Percentiles rank a stretch among this genome's conserved stretches.
phyloP scores from a whole-genome alignment of 768 basidiomycete genomes.

The Xerocomellus amylosporus region DNA sequence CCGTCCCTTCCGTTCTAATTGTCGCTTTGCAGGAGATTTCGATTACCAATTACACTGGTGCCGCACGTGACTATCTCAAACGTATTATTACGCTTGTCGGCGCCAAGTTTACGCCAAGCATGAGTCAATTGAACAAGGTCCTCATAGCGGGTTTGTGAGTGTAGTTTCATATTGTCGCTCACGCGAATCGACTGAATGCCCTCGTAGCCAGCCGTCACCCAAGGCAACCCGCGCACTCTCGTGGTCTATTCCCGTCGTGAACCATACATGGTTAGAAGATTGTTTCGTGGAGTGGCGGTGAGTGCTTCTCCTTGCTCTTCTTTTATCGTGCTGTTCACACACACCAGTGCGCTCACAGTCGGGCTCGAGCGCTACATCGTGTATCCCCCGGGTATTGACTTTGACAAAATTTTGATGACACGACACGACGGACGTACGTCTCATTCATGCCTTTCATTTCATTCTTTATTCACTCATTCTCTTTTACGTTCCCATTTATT shows the following conservation, averaged over 20 bases:
- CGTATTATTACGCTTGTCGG: slow-evolving; percentile 76
- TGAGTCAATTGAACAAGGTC: slow-evolving; percentile 73
- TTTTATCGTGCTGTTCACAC: not conserved
- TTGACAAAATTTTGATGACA: slow-evolving; percentile 41
- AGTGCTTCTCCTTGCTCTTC: not conserved
- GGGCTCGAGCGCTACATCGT: slow-evolving; percentile 64
- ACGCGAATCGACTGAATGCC: not conserved
- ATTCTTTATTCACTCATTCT: not conserved
- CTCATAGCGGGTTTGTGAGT: slow-evolving; percentile 84
- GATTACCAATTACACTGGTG: slow-evolving; percentile 86
- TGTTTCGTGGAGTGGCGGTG: slow-evolving; percentile 77
- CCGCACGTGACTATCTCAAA: slow-evolving; percentile 84
- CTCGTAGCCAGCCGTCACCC: slow-evolving; percentile 35
- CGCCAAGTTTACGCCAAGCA: slow-evolving; percentile 75
- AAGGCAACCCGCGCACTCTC: slow-evolving; percentile 73
- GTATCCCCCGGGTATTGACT: slow-evolving; percentile 69
- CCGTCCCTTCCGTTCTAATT: not conserved
- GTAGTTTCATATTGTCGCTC: not conserved
- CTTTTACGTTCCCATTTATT: not conserved
- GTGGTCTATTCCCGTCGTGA: slow-evolving; percentile 86
- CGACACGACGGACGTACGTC: slow-evolving; percentile 16
- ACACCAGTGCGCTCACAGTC: slow-evolving; percentile 47
- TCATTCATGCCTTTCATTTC: not conserved
- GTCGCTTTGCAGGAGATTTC: slow-evolving; percentile 73
- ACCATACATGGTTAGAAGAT: slow-evolving; percentile 90